Conservation (phyloP, 179 eudicot species). For the Beta corolliflora region DNA sequence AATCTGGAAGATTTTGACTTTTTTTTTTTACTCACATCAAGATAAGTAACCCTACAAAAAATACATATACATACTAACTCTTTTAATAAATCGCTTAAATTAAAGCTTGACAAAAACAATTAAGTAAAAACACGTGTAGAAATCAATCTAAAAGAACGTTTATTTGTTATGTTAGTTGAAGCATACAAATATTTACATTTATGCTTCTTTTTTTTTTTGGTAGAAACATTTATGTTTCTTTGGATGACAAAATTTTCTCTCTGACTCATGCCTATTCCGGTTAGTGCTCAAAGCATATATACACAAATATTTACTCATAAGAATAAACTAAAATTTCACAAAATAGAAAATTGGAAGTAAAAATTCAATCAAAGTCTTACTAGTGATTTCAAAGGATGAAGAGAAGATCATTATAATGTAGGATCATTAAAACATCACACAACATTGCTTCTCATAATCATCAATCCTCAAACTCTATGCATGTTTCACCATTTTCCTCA, state of each 20-base stretch:
- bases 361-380: background rate
- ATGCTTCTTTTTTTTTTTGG: too few relatives aligned
- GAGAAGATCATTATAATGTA: background rate
- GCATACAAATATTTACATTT: constrained; percentile 1
- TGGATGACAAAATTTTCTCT: background rate
- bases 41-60: too few relatives aligned
- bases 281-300: background rate
- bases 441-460: constrained; percentile 8
- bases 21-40: too few relatives aligned
- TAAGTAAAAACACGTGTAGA: background rate
- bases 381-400: background rate
- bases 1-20: too few relatives aligned
- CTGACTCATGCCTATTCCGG: background rate
- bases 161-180: constrained; percentile 2
- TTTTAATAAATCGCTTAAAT: too few relatives aligned
- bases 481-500: background rate
- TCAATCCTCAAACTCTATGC: background rate
- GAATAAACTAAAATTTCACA: background rate
- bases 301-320: background rate
- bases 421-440: background rate
- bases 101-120: too few relatives aligned
- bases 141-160: background rate
- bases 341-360: background rate
- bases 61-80: too few relatives aligned
- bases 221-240: too few relatives aligned